These are phyloP conservation scores for Aspergillus flavus DNA, from an alignment of 2,329 filamentous ascomycete genomes.

Conservation along the genomic window DNA sequence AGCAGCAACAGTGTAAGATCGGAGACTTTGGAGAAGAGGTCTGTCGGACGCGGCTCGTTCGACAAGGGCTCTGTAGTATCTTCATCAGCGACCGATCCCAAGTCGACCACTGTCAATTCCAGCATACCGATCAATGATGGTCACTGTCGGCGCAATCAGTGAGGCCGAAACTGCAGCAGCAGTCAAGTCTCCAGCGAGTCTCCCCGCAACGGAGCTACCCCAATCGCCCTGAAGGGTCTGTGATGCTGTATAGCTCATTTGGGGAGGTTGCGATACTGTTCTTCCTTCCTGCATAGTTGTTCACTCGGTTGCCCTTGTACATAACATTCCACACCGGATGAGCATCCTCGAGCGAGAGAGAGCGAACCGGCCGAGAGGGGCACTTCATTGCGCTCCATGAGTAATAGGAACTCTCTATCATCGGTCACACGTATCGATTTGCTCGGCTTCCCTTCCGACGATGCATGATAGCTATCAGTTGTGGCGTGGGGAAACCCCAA, in stretches of 20 bases:
- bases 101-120: too few species aligned
- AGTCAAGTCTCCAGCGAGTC: slow-evolving; percentile 26
- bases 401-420: background rate
- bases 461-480: background rate
- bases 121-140: slow-evolving; percentile 32
- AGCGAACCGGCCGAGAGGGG: background rate
- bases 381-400: background rate
- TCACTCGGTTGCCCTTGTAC: background rate
- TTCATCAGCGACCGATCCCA: background rate
- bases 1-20: slow-evolving; percentile 22
- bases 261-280: background rate
- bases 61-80: slow-evolving; percentile 24
- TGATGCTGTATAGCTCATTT: background rate
- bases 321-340: background rate
- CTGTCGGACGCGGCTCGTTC: slow-evolving; percentile 28
- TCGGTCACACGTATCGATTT: background rate
- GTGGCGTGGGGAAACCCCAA: background rate
- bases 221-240: background rate
- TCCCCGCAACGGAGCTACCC: background rate
- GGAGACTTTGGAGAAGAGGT: slow-evolving; percentile 25
- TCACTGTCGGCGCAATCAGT: slow-evolving; percentile 28
- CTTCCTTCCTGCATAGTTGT: background rate
- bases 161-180: slow-evolving; percentile 30
- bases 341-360: background rate
- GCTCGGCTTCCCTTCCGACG: background rate